Evolutionary conservation across 441 rosid species (phyloP), one percentile per base, ranked within the genome.

Genomic region (Hura crepitans): DNA sequence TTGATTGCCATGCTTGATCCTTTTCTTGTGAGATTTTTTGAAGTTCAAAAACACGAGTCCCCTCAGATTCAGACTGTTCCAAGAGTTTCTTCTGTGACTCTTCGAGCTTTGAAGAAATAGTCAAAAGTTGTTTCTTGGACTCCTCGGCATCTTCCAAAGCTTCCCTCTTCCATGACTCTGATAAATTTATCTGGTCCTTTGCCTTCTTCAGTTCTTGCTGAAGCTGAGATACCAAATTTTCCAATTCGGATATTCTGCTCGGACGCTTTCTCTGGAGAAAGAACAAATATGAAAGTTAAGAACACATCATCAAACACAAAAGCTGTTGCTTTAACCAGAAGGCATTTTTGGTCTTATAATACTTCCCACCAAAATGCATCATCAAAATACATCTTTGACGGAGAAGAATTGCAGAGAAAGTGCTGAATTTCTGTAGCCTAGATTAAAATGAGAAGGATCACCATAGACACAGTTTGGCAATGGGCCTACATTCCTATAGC

Each of bases 191-290:
- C 70, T 91, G 87, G 55, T 91, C 93, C 78, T 86, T 96, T 45
- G 87, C 85, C 80, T 70, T 89, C 77, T 85, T 91, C n/a, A 96
- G 89, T 68, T 96, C 97, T 43, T 85, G 97, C 75, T 87, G 92
- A 50, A 96, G 94, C 69, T 85, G 93, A 78, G 86, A 58, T 51
- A 91, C 71, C 84, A 86, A 93, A 37, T 84, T 70, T 77, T 89
- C 94, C 80, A 89, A 75, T 76, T 93, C 93, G 0, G 86, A 75
- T 79, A 90, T 79, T 80, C 75, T 84, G 65, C 86, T 79, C 15
- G 85, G 81, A 33, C 96, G 86, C 74, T 88, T 91, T 84, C 88
- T 92, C 96, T 88, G 85, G 61, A 74, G 81, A 58, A 83, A 71
- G 59, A 45, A 56, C 39, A 64, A 47, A 30, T 13, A 68, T 62